Evolutionary conservation across 495 filamentous ascomycete genomes (phyloP), one percentile per base, ranked within the genome.

Genomic region (Xylaria castorea): DNA sequence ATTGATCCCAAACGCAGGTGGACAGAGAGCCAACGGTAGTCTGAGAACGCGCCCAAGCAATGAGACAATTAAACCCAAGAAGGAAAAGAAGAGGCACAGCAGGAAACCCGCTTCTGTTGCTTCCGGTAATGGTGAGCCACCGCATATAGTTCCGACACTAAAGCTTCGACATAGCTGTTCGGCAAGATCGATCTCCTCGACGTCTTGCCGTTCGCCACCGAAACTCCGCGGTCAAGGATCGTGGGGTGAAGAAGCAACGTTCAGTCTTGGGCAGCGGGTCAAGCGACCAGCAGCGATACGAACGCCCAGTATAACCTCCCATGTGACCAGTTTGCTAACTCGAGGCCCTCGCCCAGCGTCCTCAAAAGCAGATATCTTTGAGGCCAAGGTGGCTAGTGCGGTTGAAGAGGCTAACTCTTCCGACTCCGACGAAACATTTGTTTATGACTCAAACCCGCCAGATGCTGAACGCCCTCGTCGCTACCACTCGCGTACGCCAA

Each of bases 371-470:
- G 96, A 99, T 81, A 93, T 99, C 60, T 99, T 99, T 81, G 96
- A 98, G 83, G 93, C 93, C 67, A 97, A 96, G 83, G 92, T 99
- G 46, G 97, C 96, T 46, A 97, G 91, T 79, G 95, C 95, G 5
- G 94, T 98, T 57, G 94, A 97, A 80, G 89, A 91, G 75, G 94
- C 93, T 50, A 92, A 98, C 80, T 96, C 95, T 9, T 97, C 95
- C 20, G 96, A 97, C 77, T 98, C 97, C 3, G 96, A 98, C 74
- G 97, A 98, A 81, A 98, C 97, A 0, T 99, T 98, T 81, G 95
- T 99, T 4, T 99, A 99, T 83, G 96, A 99, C 82, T 99, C 96
- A 12, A 99, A 99, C 79, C 96, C 97, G 14, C 93, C 93, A 14
- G 96, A 98, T 74, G 86, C 87, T 30, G 92, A 91, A 53, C 90